These are phyloP conservation scores for Urochloa ruziziensis DNA, from an alignment of 176 grass and related monocot species.

Conservation along the genomic window DNA sequence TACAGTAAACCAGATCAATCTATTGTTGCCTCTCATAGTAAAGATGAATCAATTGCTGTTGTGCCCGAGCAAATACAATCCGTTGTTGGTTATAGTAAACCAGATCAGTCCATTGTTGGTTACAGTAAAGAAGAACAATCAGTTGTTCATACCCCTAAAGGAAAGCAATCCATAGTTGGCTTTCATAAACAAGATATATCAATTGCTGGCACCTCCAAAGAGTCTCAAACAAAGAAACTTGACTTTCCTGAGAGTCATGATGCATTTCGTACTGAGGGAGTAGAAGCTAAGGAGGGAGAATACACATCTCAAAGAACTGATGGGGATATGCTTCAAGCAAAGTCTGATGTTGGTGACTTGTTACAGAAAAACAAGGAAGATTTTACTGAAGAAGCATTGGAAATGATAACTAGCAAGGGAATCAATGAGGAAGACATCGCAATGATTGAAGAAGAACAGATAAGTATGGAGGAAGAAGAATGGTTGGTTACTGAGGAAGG, in stretches of 20 bases:
- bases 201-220: constrained; percentile 9
- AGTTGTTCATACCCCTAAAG: constrained; percentile 13
- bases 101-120: constrained; percentile 34
- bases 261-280: not conserved
- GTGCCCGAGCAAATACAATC: constrained; percentile 4
- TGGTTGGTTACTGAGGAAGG: constrained; percentile 3
- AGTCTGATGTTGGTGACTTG: constrained; percentile 5
- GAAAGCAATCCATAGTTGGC: constrained; percentile 17
- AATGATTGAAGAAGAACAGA: constrained; percentile 31
- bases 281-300: not conserved
- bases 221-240: constrained; percentile 27
- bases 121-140: constrained; percentile 16
- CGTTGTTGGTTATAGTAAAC: not conserved
- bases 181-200: constrained; percentile 19
- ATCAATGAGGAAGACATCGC: constrained; percentile 20
- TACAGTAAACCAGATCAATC: not conserved
- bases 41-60: constrained; percentile 13
- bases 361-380: not conserved
- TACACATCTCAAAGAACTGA: not conserved
- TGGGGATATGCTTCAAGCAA: not conserved
- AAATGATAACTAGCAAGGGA: too few relatives aligned
- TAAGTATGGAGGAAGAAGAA: constrained; percentile 20
- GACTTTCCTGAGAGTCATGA: constrained; percentile 7
- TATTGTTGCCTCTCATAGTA: constrained; percentile 5
- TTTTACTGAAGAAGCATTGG: not conserved